phyloP scores from a whole-genome alignment of 352 stramenopile genomes.

The Blastocystis sp. region DNA sequence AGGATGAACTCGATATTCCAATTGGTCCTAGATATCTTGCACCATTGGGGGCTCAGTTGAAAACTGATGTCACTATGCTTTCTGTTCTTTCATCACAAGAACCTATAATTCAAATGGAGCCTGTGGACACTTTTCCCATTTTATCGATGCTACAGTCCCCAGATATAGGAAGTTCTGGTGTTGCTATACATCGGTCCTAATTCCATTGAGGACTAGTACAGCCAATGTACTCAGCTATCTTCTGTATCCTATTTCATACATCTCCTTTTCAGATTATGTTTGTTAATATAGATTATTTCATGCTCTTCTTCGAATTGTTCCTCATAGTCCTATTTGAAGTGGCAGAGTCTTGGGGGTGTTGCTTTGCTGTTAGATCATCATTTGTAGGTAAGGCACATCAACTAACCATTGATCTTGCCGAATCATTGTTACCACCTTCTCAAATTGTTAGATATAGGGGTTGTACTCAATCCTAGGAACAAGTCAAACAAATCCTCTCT shows the following conservation, averaged over 20 bases:
- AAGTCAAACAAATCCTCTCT: not conserved
- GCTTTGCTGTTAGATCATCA: not conserved
- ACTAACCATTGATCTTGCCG: conserved; percentile 3
- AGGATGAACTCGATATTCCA: no score
- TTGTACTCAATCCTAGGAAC: not conserved
- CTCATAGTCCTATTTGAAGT: not conserved
- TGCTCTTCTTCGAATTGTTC: not conserved
- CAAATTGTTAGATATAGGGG: not conserved
- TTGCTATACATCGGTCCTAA: no score
- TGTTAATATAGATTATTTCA: not conserved
- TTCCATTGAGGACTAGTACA: no score
- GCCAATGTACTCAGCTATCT: no score
- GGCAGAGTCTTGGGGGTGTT: conserved; percentile 1
- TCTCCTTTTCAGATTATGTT: not conserved
- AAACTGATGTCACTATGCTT: no score
- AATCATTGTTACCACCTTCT: not conserved
- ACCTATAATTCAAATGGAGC: no score
- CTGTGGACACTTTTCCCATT: no score
- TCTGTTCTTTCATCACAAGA: no score
- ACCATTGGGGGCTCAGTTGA: no score
- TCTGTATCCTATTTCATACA: not conserved
- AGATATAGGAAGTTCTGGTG: no score
- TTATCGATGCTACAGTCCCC: no score
- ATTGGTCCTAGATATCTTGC: no score
- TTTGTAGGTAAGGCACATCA: conserved; percentile 40